phyloP scores from a whole-genome alignment of 345 rosid species.

The Nephelium lappaceum region DNA sequence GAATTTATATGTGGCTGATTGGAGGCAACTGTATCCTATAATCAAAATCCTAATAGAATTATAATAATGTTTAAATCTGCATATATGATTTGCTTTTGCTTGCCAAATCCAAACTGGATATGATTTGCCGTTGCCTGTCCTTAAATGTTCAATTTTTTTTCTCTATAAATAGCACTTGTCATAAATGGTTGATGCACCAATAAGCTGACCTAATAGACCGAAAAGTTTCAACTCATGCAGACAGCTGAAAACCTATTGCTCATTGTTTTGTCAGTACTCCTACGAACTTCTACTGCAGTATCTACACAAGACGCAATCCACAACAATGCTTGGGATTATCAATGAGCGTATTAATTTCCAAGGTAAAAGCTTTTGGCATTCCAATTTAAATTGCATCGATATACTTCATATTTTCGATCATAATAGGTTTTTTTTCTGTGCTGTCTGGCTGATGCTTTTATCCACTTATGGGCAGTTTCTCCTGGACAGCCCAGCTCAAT shows the following conservation, averaged over 20 bases:
- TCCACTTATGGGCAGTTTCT: conserved; percentile 60
- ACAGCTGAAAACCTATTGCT: conserved; percentile 19
- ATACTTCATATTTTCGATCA: neutral
- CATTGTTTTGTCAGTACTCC: conserved; percentile 71
- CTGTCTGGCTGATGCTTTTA: conserved; percentile 15
- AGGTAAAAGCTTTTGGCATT: conserved; percentile 47
- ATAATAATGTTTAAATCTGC: neutral
- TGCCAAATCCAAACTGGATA: neutral
- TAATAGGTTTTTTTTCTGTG: neutral
- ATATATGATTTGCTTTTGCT: neutral
- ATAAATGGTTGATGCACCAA: neutral
- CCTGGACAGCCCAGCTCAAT: conserved; percentile 83
- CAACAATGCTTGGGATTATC: conserved; percentile 82
- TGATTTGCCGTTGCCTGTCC: neutral
- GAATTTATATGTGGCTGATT: neutral
- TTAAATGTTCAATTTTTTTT: neutral
- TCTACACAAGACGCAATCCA: conserved; percentile 77
- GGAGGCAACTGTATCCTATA: neutral
- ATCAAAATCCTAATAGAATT: neutral
- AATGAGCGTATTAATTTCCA: conserved; percentile 89
- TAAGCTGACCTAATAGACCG: neutral
- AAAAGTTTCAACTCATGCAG: neutral
- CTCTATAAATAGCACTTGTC: neutral
- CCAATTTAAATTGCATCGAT: neutral
- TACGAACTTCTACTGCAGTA: conserved; percentile 89